These are phyloP conservation scores for Cyanodermella asteris DNA, from an alignment of 2,329 filamentous ascomycete genomes.

Conservation along the genomic window DNA sequence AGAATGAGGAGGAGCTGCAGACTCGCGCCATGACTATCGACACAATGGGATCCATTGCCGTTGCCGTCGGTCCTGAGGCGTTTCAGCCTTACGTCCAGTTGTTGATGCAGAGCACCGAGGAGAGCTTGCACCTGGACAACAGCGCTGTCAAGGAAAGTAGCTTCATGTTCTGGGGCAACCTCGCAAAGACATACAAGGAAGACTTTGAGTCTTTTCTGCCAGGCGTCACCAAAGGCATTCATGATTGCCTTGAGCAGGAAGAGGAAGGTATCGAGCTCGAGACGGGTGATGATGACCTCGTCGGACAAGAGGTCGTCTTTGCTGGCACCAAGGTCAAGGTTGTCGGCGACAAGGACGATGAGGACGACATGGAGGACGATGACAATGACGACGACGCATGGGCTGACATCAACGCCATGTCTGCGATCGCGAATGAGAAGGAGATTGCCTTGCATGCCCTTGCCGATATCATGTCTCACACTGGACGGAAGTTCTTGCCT, in stretches of 20 bases:
- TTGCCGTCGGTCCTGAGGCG: conserved; percentile 61
- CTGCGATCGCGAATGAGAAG: conserved; percentile 81
- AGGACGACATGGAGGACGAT: conserved; percentile 41
- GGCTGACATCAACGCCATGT: conserved; percentile 65
- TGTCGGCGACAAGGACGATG: conserved; percentile 38
- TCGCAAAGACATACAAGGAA: conserved; percentile 82
- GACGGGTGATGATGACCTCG: conserved; percentile 52
- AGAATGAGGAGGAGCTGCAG: conserved; percentile 72
- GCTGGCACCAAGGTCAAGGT: conserved; percentile 74
- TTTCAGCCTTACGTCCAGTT: conserved; percentile 85
- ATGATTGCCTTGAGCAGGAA: conserved; percentile 71
- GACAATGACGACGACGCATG: conserved; percentile 65
- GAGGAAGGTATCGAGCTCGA: conserved; percentile 62
- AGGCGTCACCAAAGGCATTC: conserved; percentile 51
- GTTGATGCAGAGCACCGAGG: conserved; percentile 79
- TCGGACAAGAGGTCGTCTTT: conserved; percentile 55
- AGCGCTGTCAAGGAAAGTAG: conserved; percentile 84
- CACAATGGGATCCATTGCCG: conserved; percentile 78
- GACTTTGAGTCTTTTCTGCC: conserved; percentile 59
- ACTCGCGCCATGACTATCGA: conserved; percentile 79
- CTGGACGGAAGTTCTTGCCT: conserved; percentile 55
- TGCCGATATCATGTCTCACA: conserved; percentile 76
- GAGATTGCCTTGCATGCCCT: conserved; percentile 92
- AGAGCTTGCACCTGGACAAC: conserved; percentile 72
- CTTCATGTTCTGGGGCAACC: conserved; percentile 88